These are phyloP conservation scores for Fusarium circinatum DNA, from an alignment of 2,329 filamentous ascomycete genomes.

Conservation along the genomic window DNA sequence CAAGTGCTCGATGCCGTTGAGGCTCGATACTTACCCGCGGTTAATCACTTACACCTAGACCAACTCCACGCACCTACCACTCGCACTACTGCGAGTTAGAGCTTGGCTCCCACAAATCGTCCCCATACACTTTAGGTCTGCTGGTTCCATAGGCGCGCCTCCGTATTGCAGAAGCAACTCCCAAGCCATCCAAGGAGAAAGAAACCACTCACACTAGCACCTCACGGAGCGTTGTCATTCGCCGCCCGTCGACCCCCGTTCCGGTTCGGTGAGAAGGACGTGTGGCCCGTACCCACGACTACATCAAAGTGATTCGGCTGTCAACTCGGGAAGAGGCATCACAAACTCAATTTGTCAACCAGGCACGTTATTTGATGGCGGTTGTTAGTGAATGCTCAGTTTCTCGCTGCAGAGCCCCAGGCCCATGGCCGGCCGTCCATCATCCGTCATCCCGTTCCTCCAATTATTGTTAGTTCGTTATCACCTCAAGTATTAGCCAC, in stretches of 20 bases:
- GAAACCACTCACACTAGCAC: conserved; percentile 24
- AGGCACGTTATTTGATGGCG: conserved; percentile 11
- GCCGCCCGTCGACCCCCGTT: neutral
- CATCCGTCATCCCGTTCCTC: conserved; percentile 30
- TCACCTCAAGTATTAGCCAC: neutral
- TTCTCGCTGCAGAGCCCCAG: conserved; percentile 16
- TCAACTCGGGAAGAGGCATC: conserved; percentile 28
- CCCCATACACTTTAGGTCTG: conserved; percentile 18
- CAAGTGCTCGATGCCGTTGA: neutral
- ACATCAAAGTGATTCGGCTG: conserved; percentile 20
- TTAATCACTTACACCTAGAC: conserved; percentile 26
- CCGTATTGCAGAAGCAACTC: conserved; percentile 9
- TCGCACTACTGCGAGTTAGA: conserved; percentile 13
- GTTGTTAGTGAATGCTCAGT: conserved; percentile 13
- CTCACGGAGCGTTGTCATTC: conserved; percentile 3
- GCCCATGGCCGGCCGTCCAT: conserved; percentile 24
- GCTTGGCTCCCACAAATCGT: conserved; percentile 18
- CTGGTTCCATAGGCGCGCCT: conserved; percentile 40
- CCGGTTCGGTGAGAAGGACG: conserved; percentile 39
- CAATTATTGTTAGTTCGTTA: conserved; percentile 2
- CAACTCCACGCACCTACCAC: conserved; percentile 20
- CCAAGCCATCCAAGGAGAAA: conserved; percentile 16
- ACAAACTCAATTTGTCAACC: conserved; percentile 19
- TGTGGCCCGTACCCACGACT: neutral
- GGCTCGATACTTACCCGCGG: conserved; percentile 30